Base-by-base conservation (phyloP, 805 yeast genomes). In the Wickerhamiella vanderwaltii region DNA sequence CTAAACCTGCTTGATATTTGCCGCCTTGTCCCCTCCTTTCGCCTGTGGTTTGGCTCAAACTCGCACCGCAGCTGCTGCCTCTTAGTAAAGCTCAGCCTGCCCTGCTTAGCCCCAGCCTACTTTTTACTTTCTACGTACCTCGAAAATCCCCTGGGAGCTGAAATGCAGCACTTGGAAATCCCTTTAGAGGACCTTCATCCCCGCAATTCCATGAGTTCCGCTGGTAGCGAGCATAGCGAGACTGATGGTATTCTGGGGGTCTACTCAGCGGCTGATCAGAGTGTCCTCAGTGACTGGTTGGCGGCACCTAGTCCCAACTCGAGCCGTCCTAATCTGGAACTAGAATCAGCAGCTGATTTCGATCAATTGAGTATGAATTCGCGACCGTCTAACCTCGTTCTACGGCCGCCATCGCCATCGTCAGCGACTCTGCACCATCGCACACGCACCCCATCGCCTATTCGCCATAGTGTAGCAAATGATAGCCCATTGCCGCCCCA, bases 161-260 rank as follows among this genome's bases (percentile, higher is more conserved):
- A 23, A 11, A 37, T 37, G 40, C 40, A 37, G 40, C 40, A 37
- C 22, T 33, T 37, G 20, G 40, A 29, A 20, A 37, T 37, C 9
- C 40, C 40, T 22, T 25, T 37, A 15, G 40, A 37, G 15, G 40
- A 37, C 12, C 17, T 37, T 9, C 30, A 18, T 17, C 34, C 32
- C 3, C 31, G 41, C 11, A 22, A 17, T 6, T 28, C 34, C 22
- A 9, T 24, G 18, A 29, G 24, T 17, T 15, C 36, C 6, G 16
- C 15, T 6, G 24, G 26, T 6, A 15, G 28, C 9, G 30, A 22
- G 11, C 18, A 13, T 9, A 22, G 33, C 9, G 43, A 39, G 5
- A 13, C 13, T 3, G 43, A 39, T 6, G 43, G 43, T 19, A 39
- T 39, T 25, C 37, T 39, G 11, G 43, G 43, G 4, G 26, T 39